These are phyloP conservation scores for Umbelopsis vinacea DNA, from an alignment of 192 early-diverging fungal species.

Conservation along the genomic window DNA sequence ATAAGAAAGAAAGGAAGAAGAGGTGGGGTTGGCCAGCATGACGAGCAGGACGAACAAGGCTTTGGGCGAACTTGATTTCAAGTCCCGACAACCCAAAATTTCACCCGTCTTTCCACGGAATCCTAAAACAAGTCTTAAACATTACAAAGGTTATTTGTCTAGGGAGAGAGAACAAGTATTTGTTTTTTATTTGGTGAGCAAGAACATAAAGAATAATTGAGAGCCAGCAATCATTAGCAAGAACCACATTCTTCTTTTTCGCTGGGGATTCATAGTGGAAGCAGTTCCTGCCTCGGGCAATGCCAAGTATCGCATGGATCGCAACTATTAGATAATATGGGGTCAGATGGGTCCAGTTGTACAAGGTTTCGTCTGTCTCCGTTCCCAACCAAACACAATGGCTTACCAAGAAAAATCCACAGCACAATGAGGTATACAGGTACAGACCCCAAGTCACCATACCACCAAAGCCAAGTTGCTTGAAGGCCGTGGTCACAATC, in stretches of 20 bases:
- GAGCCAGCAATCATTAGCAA: slow-evolving; percentile 83
- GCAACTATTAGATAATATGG: slow-evolving; percentile 50
- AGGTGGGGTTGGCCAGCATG: neutral
- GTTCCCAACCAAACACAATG: neutral
- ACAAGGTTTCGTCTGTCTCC: too few species aligned
- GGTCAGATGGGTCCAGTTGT: neutral
- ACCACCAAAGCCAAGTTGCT: slow-evolving; percentile 51
- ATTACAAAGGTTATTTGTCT: too few species aligned
- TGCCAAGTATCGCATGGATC: slow-evolving; percentile 77
- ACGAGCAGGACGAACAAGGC: neutral
- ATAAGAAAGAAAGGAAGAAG: neutral
- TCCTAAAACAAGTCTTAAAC: too few species aligned
- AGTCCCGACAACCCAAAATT: neutral
- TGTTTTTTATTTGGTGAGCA: slow-evolving; percentile 57
- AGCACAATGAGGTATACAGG: slow-evolving; percentile 73
- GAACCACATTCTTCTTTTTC: slow-evolving; percentile 87
- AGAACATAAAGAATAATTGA: slow-evolving; percentile 83
- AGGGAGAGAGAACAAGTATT: too few species aligned
- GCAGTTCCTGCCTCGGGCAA: slow-evolving; percentile 69
- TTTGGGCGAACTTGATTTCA: neutral
- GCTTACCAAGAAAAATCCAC: slow-evolving; percentile 89
- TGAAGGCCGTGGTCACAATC: slow-evolving; percentile 54
- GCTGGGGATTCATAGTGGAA: slow-evolving; percentile 63
- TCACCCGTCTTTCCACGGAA: neutral
- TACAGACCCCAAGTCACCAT: slow-evolving; percentile 72